Percentiles rank a stretch among this genome's conserved stretches.
phyloP scores from a whole-genome alignment of 352 stramenopile species.

The Thalassiosira livingstoniorum region DNA sequence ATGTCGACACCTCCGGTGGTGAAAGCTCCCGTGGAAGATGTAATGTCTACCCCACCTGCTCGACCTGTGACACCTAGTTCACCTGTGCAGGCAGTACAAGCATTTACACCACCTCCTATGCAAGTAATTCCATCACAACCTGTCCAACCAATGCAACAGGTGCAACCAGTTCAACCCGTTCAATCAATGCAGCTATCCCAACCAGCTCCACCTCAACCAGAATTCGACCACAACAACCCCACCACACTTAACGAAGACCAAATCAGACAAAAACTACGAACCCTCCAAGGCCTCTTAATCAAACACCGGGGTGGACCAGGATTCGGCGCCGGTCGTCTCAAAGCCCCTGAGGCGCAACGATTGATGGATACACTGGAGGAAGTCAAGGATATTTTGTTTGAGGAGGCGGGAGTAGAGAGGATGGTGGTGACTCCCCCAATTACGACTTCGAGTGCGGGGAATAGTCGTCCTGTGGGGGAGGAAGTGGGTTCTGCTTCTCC shows the following conservation, averaged over 20 bases:
- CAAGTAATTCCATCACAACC: not conserved
- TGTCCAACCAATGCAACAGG: not conserved
- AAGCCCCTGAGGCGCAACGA: constrained; percentile 64
- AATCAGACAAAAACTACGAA: constrained; percentile 64
- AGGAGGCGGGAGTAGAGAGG: constrained; percentile 36
- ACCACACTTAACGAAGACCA: constrained; percentile 50
- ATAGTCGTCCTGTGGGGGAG: no score
- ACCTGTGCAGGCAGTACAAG: not conserved
- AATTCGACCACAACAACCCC: constrained; percentile 1
- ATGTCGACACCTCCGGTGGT: not conserved
- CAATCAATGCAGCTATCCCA: constrained; percentile 2
- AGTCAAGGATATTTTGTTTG: constrained; percentile 61
- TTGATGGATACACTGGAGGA: constrained; percentile 70
- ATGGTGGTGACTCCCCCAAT: not conserved
- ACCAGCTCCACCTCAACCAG: not conserved
- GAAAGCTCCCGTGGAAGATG: no score
- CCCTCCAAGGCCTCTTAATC: constrained; percentile 79
- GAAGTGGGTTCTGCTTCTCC: not conserved
- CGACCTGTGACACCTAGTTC: not conserved
- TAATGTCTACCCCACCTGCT: no score
- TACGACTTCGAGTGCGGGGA: not conserved
- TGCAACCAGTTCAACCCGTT: not conserved
- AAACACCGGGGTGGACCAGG: constrained; percentile 85
- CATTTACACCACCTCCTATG: not conserved
- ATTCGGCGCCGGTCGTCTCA: constrained; percentile 80